Percentiles rank a stretch among this genome's conserved stretches.
These are phyloP conservation scores for Fragosphaeria purpurea DNA, from an alignment of 2,329 filamentous ascomycete genomes.

Conservation along the genomic window DNA sequence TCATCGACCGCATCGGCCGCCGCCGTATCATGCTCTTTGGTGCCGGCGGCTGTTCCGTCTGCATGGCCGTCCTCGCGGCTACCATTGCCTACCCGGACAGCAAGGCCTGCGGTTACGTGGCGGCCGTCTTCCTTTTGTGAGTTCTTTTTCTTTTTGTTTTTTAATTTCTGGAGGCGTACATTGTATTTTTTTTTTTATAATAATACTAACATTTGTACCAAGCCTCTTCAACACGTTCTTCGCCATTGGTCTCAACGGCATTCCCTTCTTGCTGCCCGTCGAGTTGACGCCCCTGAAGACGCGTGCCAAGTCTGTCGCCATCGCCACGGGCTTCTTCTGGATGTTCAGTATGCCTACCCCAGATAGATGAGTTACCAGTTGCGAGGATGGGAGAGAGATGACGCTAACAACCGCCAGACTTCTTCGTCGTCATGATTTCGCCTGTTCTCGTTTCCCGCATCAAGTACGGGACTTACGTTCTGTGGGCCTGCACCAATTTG, in stretches of 20 bases:
- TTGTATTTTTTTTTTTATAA: too few relatives aligned
- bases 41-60: slow-evolving; percentile 55
- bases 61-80: slow-evolving; percentile 54
- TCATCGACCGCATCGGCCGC: slow-evolving; percentile 58
- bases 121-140: slow-evolving; percentile 48
- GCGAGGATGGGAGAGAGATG: too few relatives aligned
- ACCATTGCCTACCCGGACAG: slow-evolving; percentile 14
- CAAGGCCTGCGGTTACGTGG: slow-evolving; percentile 48
- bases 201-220: too few relatives aligned
- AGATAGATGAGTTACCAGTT: too few relatives aligned
- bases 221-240: slow-evolving; percentile 8
- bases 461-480: slow-evolving; percentile 41
- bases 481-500: slow-evolving; percentile 39
- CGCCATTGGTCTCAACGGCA: slow-evolving; percentile 23
- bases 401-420: slow-evolving; percentile 13
- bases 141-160: slow-evolving; percentile 18
- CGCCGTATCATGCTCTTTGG: slow-evolving; percentile 60
- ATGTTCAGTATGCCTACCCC: too few relatives aligned
- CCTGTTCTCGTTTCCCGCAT: slow-evolving; percentile 30
- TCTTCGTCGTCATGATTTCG: slow-evolving; percentile 25
- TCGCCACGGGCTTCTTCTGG: background rate
- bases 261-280: slow-evolving; percentile 25
- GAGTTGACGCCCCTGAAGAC: slow-evolving; percentile 15
- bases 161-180: slow-evolving; percentile 18
- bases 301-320: slow-evolving; percentile 8